A percentile compares a stretch with the other conserved stretches of the same genome.
Evolutionary conservation across 2,329 filamentous ascomycete genomes (phyloP).

Genomic region (Tolypocladium endophyticum): DNA sequence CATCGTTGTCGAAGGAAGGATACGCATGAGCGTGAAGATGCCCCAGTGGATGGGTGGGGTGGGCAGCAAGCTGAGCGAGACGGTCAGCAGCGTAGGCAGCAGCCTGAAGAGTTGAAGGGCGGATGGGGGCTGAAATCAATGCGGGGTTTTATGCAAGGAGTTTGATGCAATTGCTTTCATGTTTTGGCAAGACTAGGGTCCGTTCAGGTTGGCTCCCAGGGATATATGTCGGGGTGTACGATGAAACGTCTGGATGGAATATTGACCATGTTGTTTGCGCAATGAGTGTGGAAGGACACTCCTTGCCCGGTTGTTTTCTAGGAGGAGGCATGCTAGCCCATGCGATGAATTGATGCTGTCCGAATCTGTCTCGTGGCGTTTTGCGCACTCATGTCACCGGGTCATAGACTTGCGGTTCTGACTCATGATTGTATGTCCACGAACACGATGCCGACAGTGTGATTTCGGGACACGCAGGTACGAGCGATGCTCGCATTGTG

Average conservation of each 20-base stretch:
- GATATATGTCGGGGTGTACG: slow-evolving; percentile 6
- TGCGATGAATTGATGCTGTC: background rate
- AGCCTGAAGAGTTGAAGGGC: slow-evolving; percentile 24
- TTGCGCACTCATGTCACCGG: background rate
- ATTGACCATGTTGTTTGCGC: background rate
- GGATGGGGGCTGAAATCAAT: background rate
- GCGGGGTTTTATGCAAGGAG: background rate
- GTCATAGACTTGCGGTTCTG: background rate
- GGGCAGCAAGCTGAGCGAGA: slow-evolving; percentile 33
- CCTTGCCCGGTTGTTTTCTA: background rate
- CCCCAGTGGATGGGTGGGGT: slow-evolving; percentile 32
- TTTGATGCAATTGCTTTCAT: background rate
- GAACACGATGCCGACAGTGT: too few species aligned
- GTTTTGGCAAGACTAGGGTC: background rate
- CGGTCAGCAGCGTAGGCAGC: slow-evolving; percentile 38
- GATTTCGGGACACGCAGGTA: too few species aligned
- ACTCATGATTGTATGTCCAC: too few species aligned
- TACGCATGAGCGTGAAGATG: slow-evolving; percentile 47
- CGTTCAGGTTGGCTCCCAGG: background rate
- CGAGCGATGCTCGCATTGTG: too few species aligned
- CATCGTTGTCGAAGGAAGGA: slow-evolving; percentile 74
- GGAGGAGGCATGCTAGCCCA: background rate
- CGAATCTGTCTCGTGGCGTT: background rate
- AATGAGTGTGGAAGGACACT: background rate
- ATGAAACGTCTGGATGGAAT: slow-evolving; percentile 6